These are phyloP conservation scores for Elsinoe australis DNA, from an alignment of 2,329 filamentous ascomycete genomes.

Conservation along the genomic window DNA sequence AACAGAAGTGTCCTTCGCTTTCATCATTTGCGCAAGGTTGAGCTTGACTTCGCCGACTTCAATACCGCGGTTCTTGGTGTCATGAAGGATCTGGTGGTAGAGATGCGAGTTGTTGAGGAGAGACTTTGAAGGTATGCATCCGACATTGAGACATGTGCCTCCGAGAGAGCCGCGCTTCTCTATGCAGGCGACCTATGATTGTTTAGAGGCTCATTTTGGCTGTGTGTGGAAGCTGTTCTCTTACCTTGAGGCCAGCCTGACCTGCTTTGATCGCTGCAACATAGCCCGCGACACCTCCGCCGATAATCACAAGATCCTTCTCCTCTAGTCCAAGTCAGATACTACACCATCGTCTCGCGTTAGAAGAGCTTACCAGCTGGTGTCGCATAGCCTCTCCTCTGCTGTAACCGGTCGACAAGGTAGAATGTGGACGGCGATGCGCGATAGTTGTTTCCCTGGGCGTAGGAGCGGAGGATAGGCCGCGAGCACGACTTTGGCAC, in stretches of 20 bases:
- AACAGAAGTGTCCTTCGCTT: slow-evolving; percentile 93
- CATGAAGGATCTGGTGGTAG: slow-evolving; percentile 94
- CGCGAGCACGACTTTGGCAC: slow-evolving; percentile 21
- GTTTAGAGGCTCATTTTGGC: too few species aligned
- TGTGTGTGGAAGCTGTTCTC: too few species aligned
- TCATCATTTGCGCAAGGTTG: slow-evolving; percentile 93
- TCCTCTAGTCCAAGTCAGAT: slow-evolving; percentile 56
- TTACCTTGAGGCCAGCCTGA: slow-evolving; percentile 91
- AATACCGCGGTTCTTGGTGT: slow-evolving; percentile 94
- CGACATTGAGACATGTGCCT: slow-evolving; percentile 96
- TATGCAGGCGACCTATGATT: slow-evolving; percentile 77
- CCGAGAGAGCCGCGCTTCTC: slow-evolving; percentile 94
- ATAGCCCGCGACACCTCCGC: slow-evolving; percentile 95
- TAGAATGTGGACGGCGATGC: slow-evolving; percentile 36
- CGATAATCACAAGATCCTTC: slow-evolving; percentile 95
- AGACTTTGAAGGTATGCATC: slow-evolving; percentile 98
- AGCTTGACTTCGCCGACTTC: slow-evolving; percentile 96
- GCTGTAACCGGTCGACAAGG: slow-evolving; percentile 45
- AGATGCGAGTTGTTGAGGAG: slow-evolving; percentile 99
- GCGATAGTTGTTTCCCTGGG: slow-evolving; percentile 22
- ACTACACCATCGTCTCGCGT: slow-evolving; percentile 21
- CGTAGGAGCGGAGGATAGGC: slow-evolving; percentile 21
- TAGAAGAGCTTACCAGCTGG: slow-evolving; percentile 39
- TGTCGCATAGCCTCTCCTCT: slow-evolving; percentile 51
- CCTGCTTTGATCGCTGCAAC: slow-evolving; percentile 98